Base-by-base conservation (phyloP, 768 basidiomycete species). In the Amanita exitialis region DNA sequence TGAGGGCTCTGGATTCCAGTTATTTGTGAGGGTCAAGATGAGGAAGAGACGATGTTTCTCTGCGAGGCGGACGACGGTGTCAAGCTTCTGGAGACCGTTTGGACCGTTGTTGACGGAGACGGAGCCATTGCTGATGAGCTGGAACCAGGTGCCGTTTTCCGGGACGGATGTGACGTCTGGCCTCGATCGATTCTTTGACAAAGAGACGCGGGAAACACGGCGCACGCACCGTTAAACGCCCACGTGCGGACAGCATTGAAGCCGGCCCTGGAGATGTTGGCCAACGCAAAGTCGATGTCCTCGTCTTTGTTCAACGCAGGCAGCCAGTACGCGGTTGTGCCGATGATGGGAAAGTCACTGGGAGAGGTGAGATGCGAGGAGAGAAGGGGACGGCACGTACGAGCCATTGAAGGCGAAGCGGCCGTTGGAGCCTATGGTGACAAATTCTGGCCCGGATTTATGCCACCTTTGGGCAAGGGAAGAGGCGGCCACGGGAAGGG, bases 301-400 rank as follows among this genome's bases (percentile, higher is more conserved):
- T 70, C 53, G 23, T 71, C 73, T 9, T 60, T 61, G 53, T 82
- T 81, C 30, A 86, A 60, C 37, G 68, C 63, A 27, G 74, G 64
- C 30, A 87, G 58, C 85, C 84, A 87, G 64, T 85, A 85, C 1
- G 76, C 79, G 53, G 81, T 81, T 0, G 84, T 83, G 13, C 81
- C 68, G 52, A 65, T 56, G 44, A 65, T 63, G 1, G 58, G 53
- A 53, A 67, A 62, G 5, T 47, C 50, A 34, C 69, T 69, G 49
- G 41, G 27, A 25, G 41, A 41, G 45, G 25, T 44, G 37, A 44
- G 21, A 8, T 21, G 15, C 27, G 20, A 16, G 23, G 12, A 32
- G 46, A 42, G 48, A 36, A 44, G 41, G 12, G 34, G 20, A 2
- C 1, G 37, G 1, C 32, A 58, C 62, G 37, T 52, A 75, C 82